Base-by-base conservation (phyloP, 805 yeast species). In the Blastobotrys parvus region DNA sequence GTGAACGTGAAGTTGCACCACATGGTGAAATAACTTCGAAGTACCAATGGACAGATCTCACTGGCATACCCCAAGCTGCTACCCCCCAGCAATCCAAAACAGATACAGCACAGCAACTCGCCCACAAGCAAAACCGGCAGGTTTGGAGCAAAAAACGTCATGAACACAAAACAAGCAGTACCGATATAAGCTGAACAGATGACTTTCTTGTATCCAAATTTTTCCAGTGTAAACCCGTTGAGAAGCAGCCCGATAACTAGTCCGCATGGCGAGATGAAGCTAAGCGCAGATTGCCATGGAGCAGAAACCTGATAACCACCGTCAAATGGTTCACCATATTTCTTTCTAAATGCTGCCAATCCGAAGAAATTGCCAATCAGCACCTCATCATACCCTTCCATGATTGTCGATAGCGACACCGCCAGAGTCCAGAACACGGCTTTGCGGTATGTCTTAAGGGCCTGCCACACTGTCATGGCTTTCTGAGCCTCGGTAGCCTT, bases 1-100 rank as follows among this genome's bases (percentile, higher is more conserved):
- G 70, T 71, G 77, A 78, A 76, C 53, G 78, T 72, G 42, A 71
- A 50, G 56, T 73, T 74, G 45, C 71, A 71, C 45, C 64, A 70
- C 6, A 77, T 66, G 11, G 79, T 68, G 41, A 76, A 60, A 48
- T 71, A 71, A 33, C 64, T 60, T 46, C 80, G 64, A 39, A 76
- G 62, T 4, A 5, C 68, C 7, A 70, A 51, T 0, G 80, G 80
- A 49, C 77, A 68, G 20, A 74, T 72, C 50, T 76, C 82, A n/a
- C 76, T 61, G 18, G 79, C 77, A 51, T 76, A 76, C 1, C 75
- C 58, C 5, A 72, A 69, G 3, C 74, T 63, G 50, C 75, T 54
- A 21, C 74, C 65, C 44, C 67, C 73, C 51, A 74, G 73, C 8
- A 67, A 62, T 41, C 82, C 81, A 74, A 77, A 75, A 3, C 71